Base-by-base conservation (phyloP, 2,329 filamentous ascomycete species). In the Alternaria sp. region DNA sequence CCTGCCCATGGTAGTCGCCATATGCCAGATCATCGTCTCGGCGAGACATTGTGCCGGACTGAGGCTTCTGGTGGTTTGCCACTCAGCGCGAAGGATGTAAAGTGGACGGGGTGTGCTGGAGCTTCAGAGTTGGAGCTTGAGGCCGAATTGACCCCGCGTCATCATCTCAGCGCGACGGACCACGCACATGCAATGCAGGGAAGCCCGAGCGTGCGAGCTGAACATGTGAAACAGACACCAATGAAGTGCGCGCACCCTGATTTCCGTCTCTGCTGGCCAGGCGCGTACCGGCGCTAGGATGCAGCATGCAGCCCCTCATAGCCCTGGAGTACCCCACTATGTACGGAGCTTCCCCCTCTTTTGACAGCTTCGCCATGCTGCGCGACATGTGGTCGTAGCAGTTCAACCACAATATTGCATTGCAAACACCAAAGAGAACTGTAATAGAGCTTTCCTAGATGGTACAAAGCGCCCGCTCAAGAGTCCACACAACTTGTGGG, bases 1-100 rank as follows among this genome's bases (percentile, higher is more conserved):
- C 65, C 71, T 73, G 72, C 17, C 70, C 75, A 61, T 83, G 78
- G 68, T 85, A 85, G 36, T 85, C 82, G 65, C 86, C 86, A 72
- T 88, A 88, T 58, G 86, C 86, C 72, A 88, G 72, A 64, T 82
- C 80, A 68, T 88, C 84, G 67, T 87, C 83, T 59, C 81, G 67
- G 51, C 71, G 73, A 62, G 77, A 70, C 77, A 79, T 79, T 47
- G 63, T 64, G 59, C 26, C 62, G 60, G 65, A 62, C 65, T 62
- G 28, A 62, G 67, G 67, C 66, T 67, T 43, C 65, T 58, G 30
- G 28, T 50, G 23, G 55, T 28, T 21, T 46, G 44, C 23, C 23
- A 44, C 19, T 49, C 49, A 30, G 44, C 49, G 13, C 43, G 32
- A 28, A 23, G 21, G 28, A n/a, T 21, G 32, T 28, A 21, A 17